Evolutionary conservation across 805 yeast species (phyloP).

Genomic region (Wickerhamiella lipophila): DNA sequence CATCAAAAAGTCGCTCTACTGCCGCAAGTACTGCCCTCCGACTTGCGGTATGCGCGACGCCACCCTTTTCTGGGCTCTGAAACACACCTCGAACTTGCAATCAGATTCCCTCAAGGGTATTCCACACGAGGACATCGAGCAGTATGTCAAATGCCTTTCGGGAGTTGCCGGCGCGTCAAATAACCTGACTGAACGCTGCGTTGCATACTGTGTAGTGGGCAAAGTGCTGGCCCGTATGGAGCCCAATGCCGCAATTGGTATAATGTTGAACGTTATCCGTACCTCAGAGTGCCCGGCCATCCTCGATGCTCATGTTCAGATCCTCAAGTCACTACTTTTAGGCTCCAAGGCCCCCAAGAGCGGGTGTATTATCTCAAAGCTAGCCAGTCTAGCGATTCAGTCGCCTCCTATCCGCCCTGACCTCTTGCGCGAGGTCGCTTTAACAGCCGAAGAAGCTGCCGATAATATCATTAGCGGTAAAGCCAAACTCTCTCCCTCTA

Average conservation of each 20-base stretch:
- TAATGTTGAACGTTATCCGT: conserved; percentile 49
- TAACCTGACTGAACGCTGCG: conserved; percentile 22
- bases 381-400: not conserved
- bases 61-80: conserved; percentile 28
- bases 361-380: not conserved
- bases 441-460: conserved; percentile 15
- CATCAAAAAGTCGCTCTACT: not conserved
- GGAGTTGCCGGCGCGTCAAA: conserved; percentile 29
- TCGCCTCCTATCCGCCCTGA: conserved; percentile 11
- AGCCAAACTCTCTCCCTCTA: conserved; percentile 10
- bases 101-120: conserved; percentile 25
- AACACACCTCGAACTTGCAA: conserved; percentile 21
- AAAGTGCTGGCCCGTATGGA: conserved; percentile 47
- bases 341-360: conserved; percentile 15
- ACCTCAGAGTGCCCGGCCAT: conserved; percentile 54
- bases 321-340: conserved; percentile 48
- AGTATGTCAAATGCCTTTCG: conserved; percentile 35
- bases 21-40: not conserved
- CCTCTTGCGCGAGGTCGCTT: conserved; percentile 15
- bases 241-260: conserved; percentile 45
- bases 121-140: conserved; percentile 25
- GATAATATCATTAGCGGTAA: conserved; percentile 1
- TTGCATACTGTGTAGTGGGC: conserved; percentile 49
- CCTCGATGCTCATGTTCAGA: conserved; percentile 48
- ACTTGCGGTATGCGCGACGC: conserved; percentile 28